phyloP scores from a whole-genome alignment of 805 yeast species.

The Schwanniomyces vanrijiae region DNA sequence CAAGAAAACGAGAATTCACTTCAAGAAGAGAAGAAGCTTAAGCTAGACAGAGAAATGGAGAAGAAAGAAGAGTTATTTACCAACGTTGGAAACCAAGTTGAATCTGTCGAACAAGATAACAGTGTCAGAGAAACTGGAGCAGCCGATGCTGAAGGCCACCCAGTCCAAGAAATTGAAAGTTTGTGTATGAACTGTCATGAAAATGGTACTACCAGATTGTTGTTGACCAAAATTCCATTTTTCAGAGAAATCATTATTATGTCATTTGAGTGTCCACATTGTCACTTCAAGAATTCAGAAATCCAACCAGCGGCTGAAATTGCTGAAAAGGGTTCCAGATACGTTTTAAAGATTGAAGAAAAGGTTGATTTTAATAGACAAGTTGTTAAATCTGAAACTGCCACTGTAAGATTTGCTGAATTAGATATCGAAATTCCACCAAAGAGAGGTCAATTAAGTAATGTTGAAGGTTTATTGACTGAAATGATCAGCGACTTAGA shows the following conservation, averaged over 20 bases:
- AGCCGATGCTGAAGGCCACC: conserved; percentile 81
- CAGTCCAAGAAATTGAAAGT: conserved; percentile 93
- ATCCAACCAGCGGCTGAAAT: conserved; percentile 94
- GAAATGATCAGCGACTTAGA: conserved; percentile 83
- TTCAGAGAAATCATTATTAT: conserved; percentile 88
- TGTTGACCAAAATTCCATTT: conserved; percentile 86
- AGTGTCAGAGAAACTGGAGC: conserved; percentile 68
- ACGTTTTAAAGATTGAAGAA: conserved; percentile 64
- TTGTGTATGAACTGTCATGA: conserved; percentile 94
- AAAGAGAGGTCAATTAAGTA: conserved; percentile 88
- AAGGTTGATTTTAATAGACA: conserved; percentile 82
- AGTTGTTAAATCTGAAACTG: conserved; percentile 87
- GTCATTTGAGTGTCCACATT: conserved; percentile 96
- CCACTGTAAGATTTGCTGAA: conserved; percentile 76
- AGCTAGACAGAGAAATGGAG: conserved; percentile 5
- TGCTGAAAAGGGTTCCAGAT: conserved; percentile 83
- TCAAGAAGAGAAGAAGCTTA: conserved; percentile 10
- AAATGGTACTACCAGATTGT: conserved; percentile 77
- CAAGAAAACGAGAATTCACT: conserved; percentile 10
- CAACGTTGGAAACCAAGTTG: conserved; percentile 43
- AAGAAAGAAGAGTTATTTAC: conserved; percentile 22
- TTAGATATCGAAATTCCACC: conserved; percentile 94
- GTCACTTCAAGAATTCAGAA: conserved; percentile 88
- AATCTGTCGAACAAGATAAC: conserved; percentile 20
- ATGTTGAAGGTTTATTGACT: conserved; percentile 81